Conservation (phyloP, 129 eudicot genomes). For the Solidago caesia region DNA sequence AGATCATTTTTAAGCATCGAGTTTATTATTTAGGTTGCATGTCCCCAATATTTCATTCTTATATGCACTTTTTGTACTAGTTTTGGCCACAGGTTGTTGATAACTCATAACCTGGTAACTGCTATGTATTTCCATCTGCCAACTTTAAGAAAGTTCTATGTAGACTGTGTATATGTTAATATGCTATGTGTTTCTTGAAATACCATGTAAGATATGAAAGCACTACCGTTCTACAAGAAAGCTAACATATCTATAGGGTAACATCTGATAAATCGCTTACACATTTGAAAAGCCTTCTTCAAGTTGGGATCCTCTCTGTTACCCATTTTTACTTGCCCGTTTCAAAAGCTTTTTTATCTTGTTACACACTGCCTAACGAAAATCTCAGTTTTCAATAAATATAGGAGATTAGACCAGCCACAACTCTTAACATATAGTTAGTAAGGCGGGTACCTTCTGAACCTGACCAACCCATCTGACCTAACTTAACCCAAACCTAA, state of each 20-base stretch:
- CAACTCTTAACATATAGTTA: not conserved
- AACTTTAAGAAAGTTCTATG: not conserved
- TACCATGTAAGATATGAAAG: not conserved
- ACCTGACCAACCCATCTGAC: not conserved
- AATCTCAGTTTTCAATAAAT: not conserved
- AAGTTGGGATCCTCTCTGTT: too few relatives aligned
- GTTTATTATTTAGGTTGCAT: too few relatives aligned
- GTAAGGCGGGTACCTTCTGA: slow-evolving; percentile 2
- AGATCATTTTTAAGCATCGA: too few relatives aligned
- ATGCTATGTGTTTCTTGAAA: not conserved
- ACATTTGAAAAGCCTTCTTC: not conserved
- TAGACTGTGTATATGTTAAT: not conserved
- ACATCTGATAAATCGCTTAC: not conserved
- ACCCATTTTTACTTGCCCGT: too few relatives aligned
- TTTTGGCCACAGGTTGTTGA: not conserved
- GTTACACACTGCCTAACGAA: not conserved
- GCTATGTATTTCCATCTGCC: not conserved
- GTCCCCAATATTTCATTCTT: too few relatives aligned
- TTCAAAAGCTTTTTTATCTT: not conserved
- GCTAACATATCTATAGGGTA: too few relatives aligned
- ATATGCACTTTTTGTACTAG: not conserved
- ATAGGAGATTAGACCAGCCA: not conserved
- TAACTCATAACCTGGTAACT: not conserved
- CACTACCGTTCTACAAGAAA: too few relatives aligned
- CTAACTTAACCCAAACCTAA: not conserved